Evolutionary conservation across 2,329 filamentous ascomycete genomes (phyloP).

Genomic region (Cladophialophora yegresii): DNA sequence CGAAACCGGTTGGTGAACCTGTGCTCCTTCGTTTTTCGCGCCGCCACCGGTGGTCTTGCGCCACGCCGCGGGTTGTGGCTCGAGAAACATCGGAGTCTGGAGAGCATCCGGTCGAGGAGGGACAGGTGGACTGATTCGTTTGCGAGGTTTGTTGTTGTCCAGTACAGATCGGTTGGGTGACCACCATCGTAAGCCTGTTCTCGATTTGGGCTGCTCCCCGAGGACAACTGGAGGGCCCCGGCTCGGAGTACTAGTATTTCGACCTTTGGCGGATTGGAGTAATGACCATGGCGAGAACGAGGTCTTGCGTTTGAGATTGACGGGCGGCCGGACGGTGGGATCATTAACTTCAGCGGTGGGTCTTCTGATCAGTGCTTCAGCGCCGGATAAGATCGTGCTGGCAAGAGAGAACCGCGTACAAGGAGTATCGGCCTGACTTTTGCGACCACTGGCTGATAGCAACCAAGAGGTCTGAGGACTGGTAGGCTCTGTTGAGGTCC

Average conservation of each 20-base stretch:
- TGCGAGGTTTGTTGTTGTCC: neutral
- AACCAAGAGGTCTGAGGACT: constrained; percentile 5
- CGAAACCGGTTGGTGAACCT: neutral
- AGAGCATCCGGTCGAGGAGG: constrained; percentile 13
- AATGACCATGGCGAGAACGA: constrained; percentile 12
- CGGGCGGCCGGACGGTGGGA: neutral
- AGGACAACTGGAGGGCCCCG: neutral
- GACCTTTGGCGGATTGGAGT: constrained; percentile 10
- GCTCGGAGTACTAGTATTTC: neutral
- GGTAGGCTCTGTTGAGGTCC: constrained; percentile 2
- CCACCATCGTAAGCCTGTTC: neutral
- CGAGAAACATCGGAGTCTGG: neutral
- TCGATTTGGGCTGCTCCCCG: neutral
- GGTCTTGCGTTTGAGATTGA: constrained; percentile 1
- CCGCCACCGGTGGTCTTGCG: neutral
- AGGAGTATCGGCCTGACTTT: constrained; percentile 4
- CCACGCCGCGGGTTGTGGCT: neutral
- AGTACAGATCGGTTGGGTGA: neutral
- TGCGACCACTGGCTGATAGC: neutral
- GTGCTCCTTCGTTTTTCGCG: neutral
- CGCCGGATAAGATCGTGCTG: neutral
- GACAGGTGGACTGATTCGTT: constrained; percentile 13
- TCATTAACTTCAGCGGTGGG: neutral
- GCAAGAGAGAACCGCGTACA: constrained; percentile 1
- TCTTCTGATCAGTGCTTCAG: neutral